Base-by-base conservation (phyloP, 1,139 yeast species). In the Candida labiduridarum region DNA sequence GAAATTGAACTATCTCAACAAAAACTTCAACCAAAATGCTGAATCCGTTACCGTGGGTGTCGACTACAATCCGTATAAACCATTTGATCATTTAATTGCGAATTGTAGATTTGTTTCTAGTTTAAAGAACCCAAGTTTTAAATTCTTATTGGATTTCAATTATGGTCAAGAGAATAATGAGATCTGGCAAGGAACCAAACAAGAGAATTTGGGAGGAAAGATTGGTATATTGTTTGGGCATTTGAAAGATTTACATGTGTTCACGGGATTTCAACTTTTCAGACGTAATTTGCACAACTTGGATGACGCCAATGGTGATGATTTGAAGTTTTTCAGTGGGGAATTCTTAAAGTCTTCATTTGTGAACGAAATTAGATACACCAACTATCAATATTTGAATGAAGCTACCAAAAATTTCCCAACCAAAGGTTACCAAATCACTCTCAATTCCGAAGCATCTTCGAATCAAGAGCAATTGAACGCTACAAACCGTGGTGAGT, bases 1-100 rank as follows among this genome's bases (percentile, higher is more conserved):
- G 42, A 65, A 66, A 45, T 66, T 76, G 56, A 68, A 72, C 55
- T 75, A 76, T 57, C 59, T 69, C 53, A 75, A 76, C 61, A 72
- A 72, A 56, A 76, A 76, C 60, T 73, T 76, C 61, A 71, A 74
- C 58, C 69, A 69, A 45, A 76, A 76, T 57, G 80, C 75, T 9
- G 81, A 76, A 58, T 56, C 64, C 45, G 75, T 76, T 46, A 64
- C 70, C 47, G 59, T 74, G 38, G 77, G 76, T 8, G 79, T 75
- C 30, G 66, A 71, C 57, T 76, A 76, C 57, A 72, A 71, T 51
- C 81, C 81, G 8, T 76, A 76, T 60, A 74, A 73, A 56, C 80
- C 80, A 16, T 71, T 66, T 49, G 79, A 76, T 55, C 76, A 68
- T 52, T 67, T 76, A 51, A 58, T 69, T 41, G 63, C 78, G 47